Base-by-base conservation (phyloP, 805 yeast species). In the Ogataea zsoltii region DNA sequence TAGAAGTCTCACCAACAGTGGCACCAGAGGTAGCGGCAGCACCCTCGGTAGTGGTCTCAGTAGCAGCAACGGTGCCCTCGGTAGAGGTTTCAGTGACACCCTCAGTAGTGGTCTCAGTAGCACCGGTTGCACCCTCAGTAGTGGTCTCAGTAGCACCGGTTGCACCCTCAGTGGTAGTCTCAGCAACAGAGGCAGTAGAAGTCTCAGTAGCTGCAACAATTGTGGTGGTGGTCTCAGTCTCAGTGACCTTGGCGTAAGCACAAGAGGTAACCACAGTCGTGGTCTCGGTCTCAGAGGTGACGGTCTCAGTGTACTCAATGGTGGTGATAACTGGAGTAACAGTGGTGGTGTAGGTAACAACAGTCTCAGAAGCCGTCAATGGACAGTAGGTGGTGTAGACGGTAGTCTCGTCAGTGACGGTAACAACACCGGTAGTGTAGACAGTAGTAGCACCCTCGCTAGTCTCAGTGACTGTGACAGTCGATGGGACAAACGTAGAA, bases 351-450 rank as follows among this genome's bases (percentile, higher is more conserved):
- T 32, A 23, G 26, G 51, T 42, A 23, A 41, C 44, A 15, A 38
- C 45, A 26, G 42, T 36, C 18, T 17, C 48, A 26, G 50, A 29
- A 23, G 48, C 44, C 34, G 50, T 48, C 35, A 37, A 32, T 31
- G 42, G 42, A n/a, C 36, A 39, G 30, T 39, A 39, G 17, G 42
- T 39, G 14, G 42, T 32, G 36, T 31, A 39, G 19, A 23, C 36
- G 17, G 42, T 39, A 25, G 36, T 39, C 25, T 39, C 42, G 25
- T 38, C 46, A 30, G 51, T 46, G 39, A 63, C 59, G 34, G 48
- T 44, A 23, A 45, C 48, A 42, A 52, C 52, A 33, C 58, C 50
- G 36, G 69, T 64, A 29, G 57, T 49, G 39, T 44, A 33, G 28
- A 50, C 38, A 15, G 48, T 37, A 18, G 45, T 41, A 4, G 19